phyloP scores from a whole-genome alignment of 129 eudicot genomes.

The Helianthus tuberosus region DNA sequence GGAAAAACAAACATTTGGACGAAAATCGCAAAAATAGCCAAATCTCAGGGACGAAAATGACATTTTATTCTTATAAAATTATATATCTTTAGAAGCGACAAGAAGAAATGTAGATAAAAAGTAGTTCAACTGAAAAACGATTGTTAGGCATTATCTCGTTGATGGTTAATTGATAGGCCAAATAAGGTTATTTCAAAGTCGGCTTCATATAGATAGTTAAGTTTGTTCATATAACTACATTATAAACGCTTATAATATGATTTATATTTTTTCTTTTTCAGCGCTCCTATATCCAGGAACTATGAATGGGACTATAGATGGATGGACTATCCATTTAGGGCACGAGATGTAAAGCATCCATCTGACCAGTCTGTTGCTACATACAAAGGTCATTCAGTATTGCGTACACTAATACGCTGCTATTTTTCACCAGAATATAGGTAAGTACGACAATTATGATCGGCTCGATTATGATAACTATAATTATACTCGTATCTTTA shows the following conservation, averaged over 20 bases:
- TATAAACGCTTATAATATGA: constrained; percentile 4
- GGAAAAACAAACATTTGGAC: too few species aligned
- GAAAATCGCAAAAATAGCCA: too few species aligned
- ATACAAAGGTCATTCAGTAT: constrained; percentile 84
- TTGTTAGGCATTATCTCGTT: constrained; percentile 1
- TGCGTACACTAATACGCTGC: constrained; percentile 93
- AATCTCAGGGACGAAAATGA: too few species aligned
- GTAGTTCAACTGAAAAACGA: background rate
- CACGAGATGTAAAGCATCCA: constrained; percentile 63
- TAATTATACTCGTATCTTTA: background rate
- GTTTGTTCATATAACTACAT: background rate
- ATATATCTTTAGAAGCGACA: constrained; percentile 14
- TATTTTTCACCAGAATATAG: constrained; percentile 89
- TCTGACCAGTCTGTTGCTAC: constrained; percentile 83
- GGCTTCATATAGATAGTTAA: background rate
- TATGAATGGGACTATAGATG: constrained; percentile 95
- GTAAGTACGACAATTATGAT: constrained; percentile 33
- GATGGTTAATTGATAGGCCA: constrained; percentile 4
- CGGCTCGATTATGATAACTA: background rate
- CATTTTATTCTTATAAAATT: background rate
- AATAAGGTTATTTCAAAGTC: background rate
- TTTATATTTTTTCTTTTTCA: constrained; percentile 24
- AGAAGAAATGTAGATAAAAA: background rate
- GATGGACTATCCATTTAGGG: constrained; percentile 90
- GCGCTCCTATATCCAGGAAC: constrained; percentile 54